Evolutionary conservation across 805 yeast species (phyloP), one percentile per base, ranked within the genome.

Genomic region (Lipomyces mesembrius): DNA sequence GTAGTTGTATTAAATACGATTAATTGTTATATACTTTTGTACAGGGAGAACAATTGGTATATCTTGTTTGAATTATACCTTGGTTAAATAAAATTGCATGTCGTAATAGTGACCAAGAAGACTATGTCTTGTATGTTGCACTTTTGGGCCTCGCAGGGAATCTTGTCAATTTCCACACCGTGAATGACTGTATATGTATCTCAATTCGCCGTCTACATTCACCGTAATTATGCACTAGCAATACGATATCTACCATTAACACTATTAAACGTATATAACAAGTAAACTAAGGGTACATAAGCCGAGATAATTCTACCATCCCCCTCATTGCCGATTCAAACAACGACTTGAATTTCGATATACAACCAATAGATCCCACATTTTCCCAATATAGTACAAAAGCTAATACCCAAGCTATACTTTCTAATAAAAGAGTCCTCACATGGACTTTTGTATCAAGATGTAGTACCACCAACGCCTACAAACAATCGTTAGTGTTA

Each of bases 1-100:
- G 14, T 85, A 43, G 49, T 43, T 43, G 49, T 43, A 43, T 3
- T 14, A 43, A 43, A 3, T 17, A 43, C 20, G 9, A 37, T 37
- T 43, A 43, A n/a, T n/a, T 43, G 49, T 43, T 43, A 43, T 43
- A 43, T 43, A 43, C 49, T 43, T 29, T 43, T 43, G 49, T 43
- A n/a, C 49, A 17, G 49, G 20, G 49, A 12, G 22, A 43, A 5
- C 49, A 43, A n/a, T 17, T 43, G 49, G 49, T 43, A 43, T 43
- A 43, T 43, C 20, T 43, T 43, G 20, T 43, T 43, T 43, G 49
- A 43, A 43, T 43, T 43, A 43, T 43, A n/a, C 49, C 49, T 43
- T 43, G 49, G 49, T 43, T 43, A 43, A 43, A 43, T 43, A 43
- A 43, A 43, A 17, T 43, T n/a, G 49, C 49, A 43, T 43, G 20